Base-by-base conservation (phyloP, 225 moss, liverwort and hornwort species). In the Marchantia paleacea region DNA sequence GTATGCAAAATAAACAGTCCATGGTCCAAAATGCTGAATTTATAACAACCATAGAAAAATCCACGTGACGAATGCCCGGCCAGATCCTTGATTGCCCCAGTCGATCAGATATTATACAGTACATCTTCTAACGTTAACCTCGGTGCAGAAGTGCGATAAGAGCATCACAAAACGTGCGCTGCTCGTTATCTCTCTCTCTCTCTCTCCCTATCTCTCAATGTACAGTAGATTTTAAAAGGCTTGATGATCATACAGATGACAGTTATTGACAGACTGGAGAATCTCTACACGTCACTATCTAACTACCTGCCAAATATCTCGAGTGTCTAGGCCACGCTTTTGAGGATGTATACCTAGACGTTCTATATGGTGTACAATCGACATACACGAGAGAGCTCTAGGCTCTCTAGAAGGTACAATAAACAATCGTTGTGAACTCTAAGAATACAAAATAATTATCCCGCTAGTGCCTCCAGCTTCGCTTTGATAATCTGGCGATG, bases 401-500 rank as follows among this genome's bases (percentile, higher is more conserved):
- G 8, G 75, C 8, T 76, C 31, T 14, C 31, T 39, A 1, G 75
- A 60, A 19, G 8, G 0, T 30, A 76, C 19, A 61, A 2, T 18
- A 47, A 58, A 39, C 28, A 20, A 60, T 16, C 15, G 12, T 28
- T 67, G 51, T 22, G 51, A 0, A 67, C 13, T 58, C 60, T 48
- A 30, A 53, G n/a, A 50, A 3, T 61, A 58, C 57, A 76, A 30
- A 47, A 22, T 10, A 22, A 28, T 57, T 31, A 57, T 8, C 81
- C 26, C n/a, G 80, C 75, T 63, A 85, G 75, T 47, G 71, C 22
- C 39, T 85, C 83, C 72, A 88, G 58, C 49, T 85, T 85, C 48
- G 64, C 79, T 69, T 60, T 83, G 66, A 88, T 88, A 9, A 57
- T 76, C 65, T 77, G 74, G 65, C 88, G 85, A 83, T 88, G 85